These are phyloP conservation scores for Colletotrichum chlorophyti DNA, from an alignment of 2,329 filamentous ascomycete species.

Conservation along the genomic window DNA sequence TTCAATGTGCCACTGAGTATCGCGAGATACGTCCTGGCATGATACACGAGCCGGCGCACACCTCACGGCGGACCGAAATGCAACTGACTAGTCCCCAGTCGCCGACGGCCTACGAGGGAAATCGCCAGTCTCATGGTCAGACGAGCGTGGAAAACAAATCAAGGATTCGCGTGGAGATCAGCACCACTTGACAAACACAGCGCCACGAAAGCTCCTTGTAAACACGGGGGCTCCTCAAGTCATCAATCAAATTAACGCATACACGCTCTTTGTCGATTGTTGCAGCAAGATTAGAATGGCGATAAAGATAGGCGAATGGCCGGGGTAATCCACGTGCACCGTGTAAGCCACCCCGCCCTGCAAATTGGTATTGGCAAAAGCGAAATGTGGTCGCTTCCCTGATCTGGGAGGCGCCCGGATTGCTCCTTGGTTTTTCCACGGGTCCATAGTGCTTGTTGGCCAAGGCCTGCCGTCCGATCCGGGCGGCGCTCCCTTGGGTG, in stretches of 20 bases:
- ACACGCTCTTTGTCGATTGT: slow-evolving; percentile 15
- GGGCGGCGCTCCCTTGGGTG: neutral
- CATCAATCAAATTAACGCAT: neutral
- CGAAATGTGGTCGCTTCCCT: slow-evolving; percentile 24
- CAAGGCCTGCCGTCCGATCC: slow-evolving; percentile 29
- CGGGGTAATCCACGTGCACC: slow-evolving; percentile 24
- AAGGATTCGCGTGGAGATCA: neutral
- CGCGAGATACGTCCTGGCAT: no score
- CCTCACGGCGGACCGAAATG: slow-evolving; percentile 7
- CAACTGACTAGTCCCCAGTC: neutral
- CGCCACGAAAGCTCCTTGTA: neutral
- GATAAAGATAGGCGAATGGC: slow-evolving; percentile 28
- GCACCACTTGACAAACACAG: neutral
- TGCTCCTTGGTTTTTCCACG: neutral
- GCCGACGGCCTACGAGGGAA: slow-evolving; percentile 2
- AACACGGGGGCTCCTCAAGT: neutral
- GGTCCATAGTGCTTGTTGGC: slow-evolving; percentile 20
- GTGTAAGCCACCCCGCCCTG: neutral
- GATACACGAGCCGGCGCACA: no score
- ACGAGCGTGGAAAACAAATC: no score
- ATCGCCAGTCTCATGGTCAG: no score
- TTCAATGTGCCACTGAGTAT: no score
- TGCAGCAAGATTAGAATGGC: slow-evolving; percentile 15
- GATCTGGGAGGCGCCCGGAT: slow-evolving; percentile 17
- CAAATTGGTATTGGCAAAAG: slow-evolving; percentile 21